These are phyloP conservation scores for Scheffersomyces parashehatae DNA, from an alignment of 1,139 yeast genomes.

Conservation along the genomic window DNA sequence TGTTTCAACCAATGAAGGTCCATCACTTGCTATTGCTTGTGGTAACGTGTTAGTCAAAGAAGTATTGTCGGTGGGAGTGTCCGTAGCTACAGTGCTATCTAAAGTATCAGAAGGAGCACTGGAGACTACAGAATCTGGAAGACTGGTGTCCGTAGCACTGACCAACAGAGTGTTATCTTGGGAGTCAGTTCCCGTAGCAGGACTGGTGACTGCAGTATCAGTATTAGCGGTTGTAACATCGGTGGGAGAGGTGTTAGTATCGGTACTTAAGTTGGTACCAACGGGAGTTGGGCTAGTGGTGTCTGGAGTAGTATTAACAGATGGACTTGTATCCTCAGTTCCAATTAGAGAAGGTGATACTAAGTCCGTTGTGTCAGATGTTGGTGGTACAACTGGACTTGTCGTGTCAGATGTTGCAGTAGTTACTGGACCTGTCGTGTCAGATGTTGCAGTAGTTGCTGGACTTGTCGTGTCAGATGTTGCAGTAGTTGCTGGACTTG, in stretches of 20 bases:
- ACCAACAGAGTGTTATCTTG: no score
- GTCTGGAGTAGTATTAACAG: no score
- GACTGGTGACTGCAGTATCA: slow-evolving; percentile 1
- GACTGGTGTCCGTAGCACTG: background rate
- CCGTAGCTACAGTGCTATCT: background rate
- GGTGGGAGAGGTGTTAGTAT: no score
- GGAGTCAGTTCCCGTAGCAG: background rate
- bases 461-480: background rate
- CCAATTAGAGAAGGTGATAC: no score
- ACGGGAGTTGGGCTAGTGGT: no score
- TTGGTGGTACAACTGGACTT: background rate
- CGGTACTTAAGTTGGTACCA: no score
- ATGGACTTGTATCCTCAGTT: no score
- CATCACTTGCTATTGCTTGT: no score
- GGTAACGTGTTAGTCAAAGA: background rate
- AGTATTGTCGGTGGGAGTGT: background rate
- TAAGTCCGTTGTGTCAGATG: no score
- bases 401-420: background rate
- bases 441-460: background rate
- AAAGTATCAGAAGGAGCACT: slow-evolving; percentile 5
- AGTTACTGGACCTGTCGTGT: background rate
- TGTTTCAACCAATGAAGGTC: no score
- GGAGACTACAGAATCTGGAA: slow-evolving; percentile 1
- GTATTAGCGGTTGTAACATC: background rate
- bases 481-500: no score